Evolutionary conservation across 2,329 filamentous ascomycete species (phyloP), one percentile per base, ranked within the genome.

Genomic region (Zymoseptoria pseudotritici): DNA sequence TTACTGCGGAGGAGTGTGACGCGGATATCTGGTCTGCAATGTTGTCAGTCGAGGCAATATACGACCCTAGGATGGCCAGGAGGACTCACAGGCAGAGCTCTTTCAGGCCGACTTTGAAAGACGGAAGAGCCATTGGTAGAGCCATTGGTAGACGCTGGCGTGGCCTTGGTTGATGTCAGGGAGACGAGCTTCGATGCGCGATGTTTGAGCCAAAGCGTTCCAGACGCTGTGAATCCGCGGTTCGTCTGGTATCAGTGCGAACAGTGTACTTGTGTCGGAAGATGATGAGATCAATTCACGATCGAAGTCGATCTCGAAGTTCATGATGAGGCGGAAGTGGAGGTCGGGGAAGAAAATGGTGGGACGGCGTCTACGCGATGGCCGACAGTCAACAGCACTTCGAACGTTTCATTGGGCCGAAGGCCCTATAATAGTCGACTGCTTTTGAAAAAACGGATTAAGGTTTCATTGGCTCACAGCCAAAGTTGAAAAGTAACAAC

Each of bases 1-100:
- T 85, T 84, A 60, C 86, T 88, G 67, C 86, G 88, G 69, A 96
- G 80, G 70, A 97, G 84, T 62, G 88, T 87, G 71, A 97, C 80
- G 65, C 86, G 84, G 78, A 95, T 90, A 72, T 88, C 86, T 56
- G 93, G 93, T 61, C 92, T 96, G 71, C 17, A 6, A 55, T 11
- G 50, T 60, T 29, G 53, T 63, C 26, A 59, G 62, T 61, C 22
- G 17, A 59, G 42, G 11, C 53, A n/a, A 50, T 22, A 50, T 22
- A 11, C 36, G 52, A 36, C 53, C 20, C 42, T 24, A 53, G 31
- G 13, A 19, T 21, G 17, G 26, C 4, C 11, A 21, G 51, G 46
- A 20, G 20, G 26, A 59, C 71, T 49, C 67, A 74, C 73, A 75
- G 69, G 64, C 66, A 73, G 55, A 75, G 63, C 60, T 75, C 68